Evolutionary conservation across 495 filamentous ascomycete species (phyloP).

Genomic region (Corynascus novoguineensis): DNA sequence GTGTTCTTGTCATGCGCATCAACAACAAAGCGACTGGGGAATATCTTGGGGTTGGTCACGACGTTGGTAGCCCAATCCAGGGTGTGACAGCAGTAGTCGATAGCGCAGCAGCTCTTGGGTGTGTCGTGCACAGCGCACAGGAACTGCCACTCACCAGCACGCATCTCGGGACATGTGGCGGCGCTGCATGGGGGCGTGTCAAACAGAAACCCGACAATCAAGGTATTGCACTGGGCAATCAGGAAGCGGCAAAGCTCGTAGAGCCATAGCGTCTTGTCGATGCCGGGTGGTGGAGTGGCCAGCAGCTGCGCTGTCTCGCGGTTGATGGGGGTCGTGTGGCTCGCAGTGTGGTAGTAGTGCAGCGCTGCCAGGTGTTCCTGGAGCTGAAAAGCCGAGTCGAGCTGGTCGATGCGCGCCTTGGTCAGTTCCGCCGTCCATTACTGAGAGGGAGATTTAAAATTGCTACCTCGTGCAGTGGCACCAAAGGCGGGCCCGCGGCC

Average conservation of each 20-base stretch:
- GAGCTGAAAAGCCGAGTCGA: slow-evolving; percentile 96
- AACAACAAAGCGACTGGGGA: slow-evolving; percentile 79
- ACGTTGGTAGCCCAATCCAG: slow-evolving; percentile 94
- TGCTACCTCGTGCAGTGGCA: slow-evolving; percentile 69
- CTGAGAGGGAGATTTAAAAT: background rate
- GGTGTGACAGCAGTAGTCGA: slow-evolving; percentile 98
- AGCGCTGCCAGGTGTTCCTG: slow-evolving; percentile 95
- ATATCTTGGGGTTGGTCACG: slow-evolving; percentile 82
- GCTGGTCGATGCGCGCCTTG: slow-evolving; percentile 38
- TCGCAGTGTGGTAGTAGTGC: slow-evolving; percentile 69
- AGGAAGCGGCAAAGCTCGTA: slow-evolving; percentile 96
- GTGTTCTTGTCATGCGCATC: slow-evolving; percentile 55
- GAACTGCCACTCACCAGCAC: slow-evolving; percentile 97
- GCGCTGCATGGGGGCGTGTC: slow-evolving; percentile 83
- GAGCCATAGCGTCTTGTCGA: slow-evolving; percentile 85
- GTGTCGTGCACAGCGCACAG: slow-evolving; percentile 95
- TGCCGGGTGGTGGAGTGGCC: slow-evolving; percentile 68
- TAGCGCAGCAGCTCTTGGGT: slow-evolving; percentile 91
- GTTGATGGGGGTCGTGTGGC: slow-evolving; percentile 61
- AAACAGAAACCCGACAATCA: slow-evolving; percentile 87
- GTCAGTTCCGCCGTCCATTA: background rate
- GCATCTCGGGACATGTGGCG: slow-evolving; percentile 92
- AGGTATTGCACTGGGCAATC: slow-evolving; percentile 82
- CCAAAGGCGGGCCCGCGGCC: slow-evolving; percentile 80
- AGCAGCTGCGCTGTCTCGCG: slow-evolving; percentile 66